Base-by-base conservation (phyloP, 495 filamentous ascomycete genomes). In the Hyaloscypha bicolor region DNA sequence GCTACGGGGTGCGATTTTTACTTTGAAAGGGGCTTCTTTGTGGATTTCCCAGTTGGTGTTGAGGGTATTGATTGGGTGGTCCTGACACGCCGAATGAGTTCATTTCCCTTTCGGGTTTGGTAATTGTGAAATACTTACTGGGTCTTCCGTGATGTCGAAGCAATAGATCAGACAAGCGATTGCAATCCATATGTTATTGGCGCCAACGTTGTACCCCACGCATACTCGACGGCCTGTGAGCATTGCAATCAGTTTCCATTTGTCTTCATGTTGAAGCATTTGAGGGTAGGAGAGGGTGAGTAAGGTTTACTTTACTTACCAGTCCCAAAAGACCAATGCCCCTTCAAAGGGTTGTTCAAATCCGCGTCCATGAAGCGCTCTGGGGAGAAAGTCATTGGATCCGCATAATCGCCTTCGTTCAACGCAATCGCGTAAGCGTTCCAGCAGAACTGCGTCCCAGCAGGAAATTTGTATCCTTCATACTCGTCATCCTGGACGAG, bases 401-500 rank as follows among this genome's bases (percentile, higher is more conserved):
- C 67, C 14, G 73, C 64, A 51, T 69, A 69, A 14, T 68, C 67
- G 52, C 72, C 60, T 21, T 79, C 65, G 52, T 76, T 62, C 9
- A 78, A 65, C 14, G 74, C 72, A 51, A 78, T 71, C 3, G 64
- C 67, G 16, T 74, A 66, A 3, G 67, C 64, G 55, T 72, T 78
- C 75, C 48, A 78, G 69, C 65, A 82, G 66, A 73, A 81, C 69
- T 62, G 69, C 0, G 78, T 79, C 30, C 83, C 83, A 6, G 76
- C 75, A 2, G 82, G 80, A 63, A 87, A 81, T n/a, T 63, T 58
- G 60, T 84, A 83, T 16, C 79, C 80, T 58, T 84, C 83, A 56
- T 82, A 85, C 55, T 77, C 73, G 66, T 85, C 73, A 58, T 85
- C 80, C 48, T 78, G 68, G 1, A 75, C 80, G 3, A 67, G 64